Evolutionary conservation across 306 rosid species (phyloP).

Genomic region (Begonia peltatifolia): DNA sequence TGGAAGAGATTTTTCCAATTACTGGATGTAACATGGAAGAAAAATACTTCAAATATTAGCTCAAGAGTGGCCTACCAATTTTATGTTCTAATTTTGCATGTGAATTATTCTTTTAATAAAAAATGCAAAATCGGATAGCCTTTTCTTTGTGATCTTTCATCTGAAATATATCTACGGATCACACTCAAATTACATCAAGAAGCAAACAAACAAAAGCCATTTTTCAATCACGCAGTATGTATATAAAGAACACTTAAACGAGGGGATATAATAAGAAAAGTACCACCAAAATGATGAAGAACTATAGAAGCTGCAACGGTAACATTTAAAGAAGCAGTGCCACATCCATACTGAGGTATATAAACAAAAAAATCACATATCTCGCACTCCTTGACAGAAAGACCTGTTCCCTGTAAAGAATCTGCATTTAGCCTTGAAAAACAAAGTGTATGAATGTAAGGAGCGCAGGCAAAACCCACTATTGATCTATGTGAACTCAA

Average conservation of each 20-base stretch:
- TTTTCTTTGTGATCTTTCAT: too few relatives aligned
- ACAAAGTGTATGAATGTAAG: background rate
- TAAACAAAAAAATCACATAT: conserved; percentile 90
- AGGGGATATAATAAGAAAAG: background rate
- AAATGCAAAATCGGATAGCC: too few relatives aligned
- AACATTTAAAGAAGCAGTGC: conserved; percentile 88
- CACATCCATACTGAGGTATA: conserved; percentile 80
- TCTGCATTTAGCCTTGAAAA: too few relatives aligned
- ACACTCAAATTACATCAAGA: background rate
- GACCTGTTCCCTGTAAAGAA: conserved; percentile 59
- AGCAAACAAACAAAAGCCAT: background rate
- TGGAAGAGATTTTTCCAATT: too few relatives aligned
- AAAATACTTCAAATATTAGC: too few relatives aligned
- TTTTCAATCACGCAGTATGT: background rate
- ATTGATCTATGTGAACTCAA: too few relatives aligned
- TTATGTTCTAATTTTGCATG: too few relatives aligned
- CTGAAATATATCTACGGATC: too few relatives aligned
- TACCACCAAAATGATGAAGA: conserved; percentile 91
- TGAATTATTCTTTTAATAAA: too few relatives aligned
- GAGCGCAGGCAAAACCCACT: conserved; percentile 1
- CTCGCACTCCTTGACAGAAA: conserved; percentile 69
- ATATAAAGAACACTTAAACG: conserved; percentile 1
- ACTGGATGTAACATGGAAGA: too few relatives aligned
- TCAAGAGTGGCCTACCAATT: too few relatives aligned
- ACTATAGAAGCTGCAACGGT: conserved; percentile 93